phyloP scores from a whole-genome alignment of 805 yeast species.

The Metschnikowia gelsemii region DNA sequence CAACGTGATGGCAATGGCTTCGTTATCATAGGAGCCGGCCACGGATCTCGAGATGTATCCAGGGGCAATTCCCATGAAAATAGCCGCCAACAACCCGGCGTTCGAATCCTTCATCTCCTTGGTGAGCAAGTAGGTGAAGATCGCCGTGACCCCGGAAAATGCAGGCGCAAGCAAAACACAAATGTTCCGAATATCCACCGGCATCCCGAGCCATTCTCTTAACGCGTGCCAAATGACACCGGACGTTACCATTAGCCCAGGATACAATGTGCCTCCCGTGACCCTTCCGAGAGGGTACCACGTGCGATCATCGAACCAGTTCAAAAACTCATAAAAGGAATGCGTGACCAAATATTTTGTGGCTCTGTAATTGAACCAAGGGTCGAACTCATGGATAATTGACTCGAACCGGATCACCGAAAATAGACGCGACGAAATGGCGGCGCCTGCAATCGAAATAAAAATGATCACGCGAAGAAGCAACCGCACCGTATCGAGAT shows the following conservation, averaged over 20 bases:
- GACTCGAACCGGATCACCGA: slow-evolving; percentile 96
- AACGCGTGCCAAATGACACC: slow-evolving; percentile 81
- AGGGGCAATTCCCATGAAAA: slow-evolving; percentile 96
- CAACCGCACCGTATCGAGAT: slow-evolving; percentile 38
- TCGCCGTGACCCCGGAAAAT: slow-evolving; percentile 88
- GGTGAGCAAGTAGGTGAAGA: slow-evolving; percentile 83
- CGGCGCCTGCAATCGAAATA: slow-evolving; percentile 82
- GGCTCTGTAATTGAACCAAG: slow-evolving; percentile 96
- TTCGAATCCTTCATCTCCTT: slow-evolving; percentile 84
- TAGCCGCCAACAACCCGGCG: slow-evolving; percentile 90
- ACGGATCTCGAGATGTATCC: slow-evolving; percentile 98
- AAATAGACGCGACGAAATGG: slow-evolving; percentile 86
- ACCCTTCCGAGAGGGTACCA: slow-evolving; percentile 99
- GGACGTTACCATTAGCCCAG: slow-evolving; percentile 98
- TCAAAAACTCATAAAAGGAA: slow-evolving; percentile 85
- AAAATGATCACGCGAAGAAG: slow-evolving; percentile 67
- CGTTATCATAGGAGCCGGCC: slow-evolving; percentile 98
- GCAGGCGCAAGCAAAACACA: slow-evolving; percentile 97
- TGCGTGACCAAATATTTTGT: slow-evolving; percentile 85
- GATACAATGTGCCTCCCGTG: slow-evolving; percentile 97
- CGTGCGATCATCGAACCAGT: slow-evolving; percentile 98
- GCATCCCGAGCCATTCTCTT: slow-evolving; percentile 61
- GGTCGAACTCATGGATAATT: slow-evolving; percentile 96
- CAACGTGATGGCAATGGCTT: slow-evolving; percentile 95
- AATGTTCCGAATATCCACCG: slow-evolving; percentile 90